A percentile compares a stretch with the other conserved stretches of the same genome.
Evolutionary conservation across 495 filamentous ascomycete genomes (phyloP).

Genomic region (Lasiosphaeria miniovina): DNA sequence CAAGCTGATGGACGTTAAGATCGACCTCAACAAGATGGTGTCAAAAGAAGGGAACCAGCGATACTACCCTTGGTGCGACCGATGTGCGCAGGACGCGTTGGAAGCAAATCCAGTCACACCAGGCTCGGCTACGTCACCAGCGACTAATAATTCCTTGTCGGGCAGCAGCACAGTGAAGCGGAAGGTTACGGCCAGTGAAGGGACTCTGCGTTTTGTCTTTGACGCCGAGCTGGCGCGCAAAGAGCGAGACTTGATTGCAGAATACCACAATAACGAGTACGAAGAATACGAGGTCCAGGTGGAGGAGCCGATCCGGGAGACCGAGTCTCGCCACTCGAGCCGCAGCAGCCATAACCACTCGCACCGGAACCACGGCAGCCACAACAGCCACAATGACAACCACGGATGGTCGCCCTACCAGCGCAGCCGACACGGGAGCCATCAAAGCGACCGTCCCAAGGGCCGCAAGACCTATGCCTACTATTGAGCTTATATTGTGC

Average conservation of each 20-base stretch:
- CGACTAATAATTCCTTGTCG: slow-evolving; percentile 30
- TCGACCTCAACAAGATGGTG: slow-evolving; percentile 76
- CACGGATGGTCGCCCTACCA: slow-evolving; percentile 27
- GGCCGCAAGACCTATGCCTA: slow-evolving; percentile 23
- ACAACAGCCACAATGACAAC: slow-evolving; percentile 12
- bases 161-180: slow-evolving; percentile 39
- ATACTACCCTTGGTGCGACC: slow-evolving; percentile 41
- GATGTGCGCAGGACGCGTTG: slow-evolving; percentile 37
- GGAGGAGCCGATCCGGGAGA: slow-evolving; percentile 46
- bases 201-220: slow-evolving; percentile 87
- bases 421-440: slow-evolving; percentile 22
- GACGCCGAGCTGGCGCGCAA: slow-evolving; percentile 70
- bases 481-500: slow-evolving; percentile 1
- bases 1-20: slow-evolving; percentile 77
- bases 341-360: slow-evolving; percentile 11
- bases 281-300: slow-evolving; percentile 73
- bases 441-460: slow-evolving; percentile 21
- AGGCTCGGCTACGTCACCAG: slow-evolving; percentile 37
- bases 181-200: slow-evolving; percentile 59
- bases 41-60: slow-evolving; percentile 35
- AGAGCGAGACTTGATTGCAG: slow-evolving; percentile 64
- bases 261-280: slow-evolving; percentile 70
- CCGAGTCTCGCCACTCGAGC: slow-evolving; percentile 27
- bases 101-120: slow-evolving; percentile 33
- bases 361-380: slow-evolving; percentile 12